Base-by-base conservation (phyloP, 768 basidiomycete genomes). In the Boletus rufocinnamomeus region DNA sequence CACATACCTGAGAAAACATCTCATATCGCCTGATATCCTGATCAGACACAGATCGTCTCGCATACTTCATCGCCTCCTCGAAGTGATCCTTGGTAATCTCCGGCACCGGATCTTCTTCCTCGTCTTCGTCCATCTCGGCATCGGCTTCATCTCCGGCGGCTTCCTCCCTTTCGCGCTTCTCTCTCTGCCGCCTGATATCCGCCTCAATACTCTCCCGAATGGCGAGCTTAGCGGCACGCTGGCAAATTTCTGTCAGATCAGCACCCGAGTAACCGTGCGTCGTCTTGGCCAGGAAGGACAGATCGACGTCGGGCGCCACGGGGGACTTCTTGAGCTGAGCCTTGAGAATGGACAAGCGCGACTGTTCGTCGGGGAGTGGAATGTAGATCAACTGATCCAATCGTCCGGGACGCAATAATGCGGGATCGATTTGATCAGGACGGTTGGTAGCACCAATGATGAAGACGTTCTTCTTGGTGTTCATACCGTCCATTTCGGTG, bases 311-410 rank as follows among this genome's bases (percentile, higher is more conserved):
- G 19, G 81, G 76, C 19, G 91, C 80, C 51, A 99, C 77, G 17
- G 97, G 97, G 19, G 91, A 93, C 74, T 95, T 95, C 79, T 95
- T 91, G 67, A 99, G 87, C 54, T 84, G 79, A 17, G 97, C 96
- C 70, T 83, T 84, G 74, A 99, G 88, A 70, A 99, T 99, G 2
- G 92, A 90, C 52, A 95, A 65, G 59, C 97, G 91, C 35, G 93
- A 95, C 3, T 82, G 77, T 76, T 98, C 95, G 76, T 98, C 95
- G 59, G 97, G 97, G 2, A 99, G 86, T 59, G 97, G 97, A 61
- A 99, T 99, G 80, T 98, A 98, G 75, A 98, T 98, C 62, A 99
- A 86, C 77, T 99, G 96, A 74, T 99, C 97, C 53, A 99, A 87
- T 84, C 96, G 96, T 74, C 97, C 97, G 44, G 95, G 95, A 79